Base-by-base conservation (phyloP, 208 protist species). In the Lotmaria passim region DNA sequence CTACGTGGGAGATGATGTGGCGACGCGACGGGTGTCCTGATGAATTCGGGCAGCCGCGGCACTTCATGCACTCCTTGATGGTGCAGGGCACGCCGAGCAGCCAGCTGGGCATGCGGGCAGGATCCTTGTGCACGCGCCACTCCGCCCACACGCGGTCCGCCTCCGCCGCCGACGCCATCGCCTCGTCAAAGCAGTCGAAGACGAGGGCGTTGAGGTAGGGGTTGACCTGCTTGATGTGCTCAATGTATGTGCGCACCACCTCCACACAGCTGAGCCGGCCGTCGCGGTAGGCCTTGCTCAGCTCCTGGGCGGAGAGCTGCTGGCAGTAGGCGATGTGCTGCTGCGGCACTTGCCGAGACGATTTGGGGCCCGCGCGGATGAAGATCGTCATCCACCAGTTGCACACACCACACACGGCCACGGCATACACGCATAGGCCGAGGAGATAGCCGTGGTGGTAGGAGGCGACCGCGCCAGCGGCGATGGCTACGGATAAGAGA, bases 61-160 rank as follows among this genome's bases (percentile, higher is more conserved):
- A 88, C 57, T 82, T 41, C 84, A 94, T 93, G 70, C 80, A 93
- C 70, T 95, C 87, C 78, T 95, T 97, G 59, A 97, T 84, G 11
- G 89, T 95, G 70, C 87, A 94, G 24, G 90, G 90, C 17, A 95
- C 88, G 26, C 93, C 93, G 56, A 90, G 82, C 14, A 95, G 77
- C 84, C 84, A 91, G 78, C 87, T 91, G 28, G 88, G 87, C 66
- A 72, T 83, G 36, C 77, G 74, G 33, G 71, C 28, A 8, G 73
- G 41, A 55, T 48, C 64, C 57, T 70, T 75, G 61, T 88, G 73
- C 12, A 24, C 59, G 56, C 88, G 88, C 87, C 86, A 94, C 38
- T 62, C 79, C 7, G 61, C 73, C 86, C 87, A 93, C 30, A 80
- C 58, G 33, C 60, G 58, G 61, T 95, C 90, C 23, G 93, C 90